Conservation (phyloP, 179 eudicot species). For the Carnegiea gigantea region DNA sequence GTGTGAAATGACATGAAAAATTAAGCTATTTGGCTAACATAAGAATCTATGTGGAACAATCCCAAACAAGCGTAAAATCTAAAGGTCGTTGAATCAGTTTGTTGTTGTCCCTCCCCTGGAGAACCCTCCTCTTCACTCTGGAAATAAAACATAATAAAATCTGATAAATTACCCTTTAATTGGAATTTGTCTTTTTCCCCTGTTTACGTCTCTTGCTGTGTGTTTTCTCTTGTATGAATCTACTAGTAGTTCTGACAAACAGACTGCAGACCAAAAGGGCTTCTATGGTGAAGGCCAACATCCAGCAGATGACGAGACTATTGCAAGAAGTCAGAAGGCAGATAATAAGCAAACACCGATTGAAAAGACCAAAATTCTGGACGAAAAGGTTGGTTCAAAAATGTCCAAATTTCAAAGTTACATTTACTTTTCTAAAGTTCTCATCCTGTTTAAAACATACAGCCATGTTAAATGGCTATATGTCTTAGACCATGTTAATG, state of each 20-base stretch:
- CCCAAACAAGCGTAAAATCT: background rate
- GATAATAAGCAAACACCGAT: background rate
- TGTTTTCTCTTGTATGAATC: background rate
- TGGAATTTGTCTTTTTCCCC: background rate
- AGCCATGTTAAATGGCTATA: background rate
- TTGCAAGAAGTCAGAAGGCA: background rate
- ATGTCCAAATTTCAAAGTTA: background rate
- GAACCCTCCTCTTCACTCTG: background rate
- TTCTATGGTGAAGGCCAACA: background rate
- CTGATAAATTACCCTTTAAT: background rate
- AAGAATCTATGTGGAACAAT: background rate
- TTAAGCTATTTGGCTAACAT: background rate
- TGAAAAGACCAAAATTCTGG: background rate
- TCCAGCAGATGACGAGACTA: background rate
- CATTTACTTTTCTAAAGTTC: background rate
- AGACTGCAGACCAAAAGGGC: background rate
- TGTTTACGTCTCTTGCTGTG: background rate
- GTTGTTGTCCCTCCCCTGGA: background rate
- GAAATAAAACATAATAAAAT: background rate
- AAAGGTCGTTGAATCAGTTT: background rate
- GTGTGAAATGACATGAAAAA: background rate
- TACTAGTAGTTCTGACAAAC: conserved; percentile 8
- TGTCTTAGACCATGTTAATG: background rate
- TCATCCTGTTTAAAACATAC: background rate
- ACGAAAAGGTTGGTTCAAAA: conserved; percentile 10